Evolutionary conservation across 257 asterid species (phyloP), one percentile per base, ranked within the genome.

Genomic region (Rhazya stricta): DNA sequence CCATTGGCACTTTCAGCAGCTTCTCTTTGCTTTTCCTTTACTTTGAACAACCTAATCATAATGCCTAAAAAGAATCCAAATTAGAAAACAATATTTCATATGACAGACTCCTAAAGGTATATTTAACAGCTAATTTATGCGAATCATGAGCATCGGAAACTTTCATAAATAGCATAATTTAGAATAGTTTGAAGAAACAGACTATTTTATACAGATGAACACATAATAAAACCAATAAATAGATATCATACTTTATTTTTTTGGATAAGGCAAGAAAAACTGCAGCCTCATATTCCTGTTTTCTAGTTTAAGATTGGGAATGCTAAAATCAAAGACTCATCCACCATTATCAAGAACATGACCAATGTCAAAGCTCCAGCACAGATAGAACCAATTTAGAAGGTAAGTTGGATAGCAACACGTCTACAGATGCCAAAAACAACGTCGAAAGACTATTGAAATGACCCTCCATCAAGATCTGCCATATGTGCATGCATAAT

Each of bases 1-100:
- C 78, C 78, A 41, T 72, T 54, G 1, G 69, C 74, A 42, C 46
- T 78, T 73, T 73, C 81, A 65, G 82, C 78, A 78, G 75, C 78
- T 67, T 78, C 82, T 66, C 56, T 53, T 62, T 73, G 82, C 66
- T 78, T 78, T 32, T 78, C 78, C 71, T 78, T 84, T 23, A 81
- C 78, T 84, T 84, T 78, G 69, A 84, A 84, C 71, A 81, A 74
- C 13, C 57, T 84, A 56, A 84, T 81, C 87, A 84, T 76, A 13
- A 46, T 72, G 73, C 85, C 87, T 84, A 56, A 60, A 72, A 2
- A 0, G 29, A 67, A 25, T 21, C 63, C 74, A 69, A 43, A 43
- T 29, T 43, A 37, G 29, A 46, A 69, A 48, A n/a, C 60, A 42
- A 2, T 18, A n/a, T 1, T 48, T 43, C 2, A 29, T 21, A 6